Evolutionary conservation across 2,329 filamentous ascomycete species (phyloP).

Genomic region (Pseudogymnoascus sp.): DNA sequence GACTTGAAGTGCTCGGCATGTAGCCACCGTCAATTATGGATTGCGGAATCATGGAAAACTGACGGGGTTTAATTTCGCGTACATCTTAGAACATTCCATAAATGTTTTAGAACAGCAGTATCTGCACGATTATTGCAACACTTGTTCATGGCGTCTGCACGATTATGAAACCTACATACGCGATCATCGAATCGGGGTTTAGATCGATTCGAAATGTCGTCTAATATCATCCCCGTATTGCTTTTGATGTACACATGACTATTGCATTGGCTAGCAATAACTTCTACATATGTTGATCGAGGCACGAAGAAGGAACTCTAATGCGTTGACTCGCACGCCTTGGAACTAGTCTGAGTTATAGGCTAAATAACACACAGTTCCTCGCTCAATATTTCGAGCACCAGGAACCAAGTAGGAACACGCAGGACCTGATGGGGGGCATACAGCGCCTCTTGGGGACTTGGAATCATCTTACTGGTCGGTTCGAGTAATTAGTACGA

Average conservation of each 20-base stretch:
- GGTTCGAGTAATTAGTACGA: background rate
- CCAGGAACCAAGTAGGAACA: background rate
- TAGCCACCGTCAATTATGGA: background rate
- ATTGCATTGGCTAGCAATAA: background rate
- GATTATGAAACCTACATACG: background rate
- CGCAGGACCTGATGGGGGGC: background rate
- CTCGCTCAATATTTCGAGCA: background rate
- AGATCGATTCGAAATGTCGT: background rate
- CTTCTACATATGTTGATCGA: background rate
- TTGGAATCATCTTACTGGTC: background rate
- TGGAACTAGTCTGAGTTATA: background rate
- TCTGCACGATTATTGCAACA: background rate
- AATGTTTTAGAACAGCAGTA: background rate
- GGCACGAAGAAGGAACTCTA: background rate
- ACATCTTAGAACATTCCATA: background rate
- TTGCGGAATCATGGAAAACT: background rate
- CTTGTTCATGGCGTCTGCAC: background rate
- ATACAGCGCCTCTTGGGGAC: too few relatives aligned
- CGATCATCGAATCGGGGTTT: background rate
- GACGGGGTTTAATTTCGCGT: background rate
- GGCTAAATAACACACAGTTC: background rate
- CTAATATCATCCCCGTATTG: background rate
- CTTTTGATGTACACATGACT: background rate
- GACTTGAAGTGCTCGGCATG: background rate
- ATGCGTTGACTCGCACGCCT: background rate